A percentile compares a stretch with the other conserved stretches of the same genome.
phyloP scores from a whole-genome alignment of 441 rosid species.

The Omphalea diandra region DNA sequence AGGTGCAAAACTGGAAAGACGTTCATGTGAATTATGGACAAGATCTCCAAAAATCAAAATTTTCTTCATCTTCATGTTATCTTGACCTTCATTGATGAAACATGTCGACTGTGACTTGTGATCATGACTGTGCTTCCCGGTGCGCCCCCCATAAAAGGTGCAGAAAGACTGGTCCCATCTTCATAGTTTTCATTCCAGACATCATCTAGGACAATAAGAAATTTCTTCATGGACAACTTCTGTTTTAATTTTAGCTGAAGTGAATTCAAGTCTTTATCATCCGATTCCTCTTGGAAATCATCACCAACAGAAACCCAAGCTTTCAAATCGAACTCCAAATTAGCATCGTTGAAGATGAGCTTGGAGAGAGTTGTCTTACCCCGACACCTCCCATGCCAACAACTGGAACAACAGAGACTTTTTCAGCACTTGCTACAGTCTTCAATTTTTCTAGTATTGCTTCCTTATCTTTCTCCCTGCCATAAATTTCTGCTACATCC shows the following conservation, averaged over 20 bases:
- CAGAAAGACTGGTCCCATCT: background rate
- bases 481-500: conserved; percentile 13
- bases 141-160: conserved; percentile 1
- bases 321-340: conserved; percentile 8
- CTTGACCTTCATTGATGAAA: too few relatives aligned
- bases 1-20: too few relatives aligned
- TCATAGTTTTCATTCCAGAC: conserved; percentile 18
- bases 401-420: conserved; percentile 13
- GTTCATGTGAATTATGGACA: too few relatives aligned
- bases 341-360: conserved; percentile 7
- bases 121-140: conserved; percentile 15
- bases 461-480: conserved; percentile 18
- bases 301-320: conserved; percentile 25
- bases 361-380: conserved; percentile 25
- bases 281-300: conserved; percentile 15
- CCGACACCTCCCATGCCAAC: conserved; percentile 14
- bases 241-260: conserved; percentile 16
- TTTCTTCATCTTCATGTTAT: too few relatives aligned
- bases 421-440: too few relatives aligned
- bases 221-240: conserved; percentile 3
- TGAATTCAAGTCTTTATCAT: background rate
- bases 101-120: conserved; percentile 23
- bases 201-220: conserved; percentile 21
- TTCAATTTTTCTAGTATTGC: conserved; percentile 8
- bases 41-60: background rate